Base-by-base conservation (phyloP, 2,329 filamentous ascomycete species). In the Colletotrichum australisinense region DNA sequence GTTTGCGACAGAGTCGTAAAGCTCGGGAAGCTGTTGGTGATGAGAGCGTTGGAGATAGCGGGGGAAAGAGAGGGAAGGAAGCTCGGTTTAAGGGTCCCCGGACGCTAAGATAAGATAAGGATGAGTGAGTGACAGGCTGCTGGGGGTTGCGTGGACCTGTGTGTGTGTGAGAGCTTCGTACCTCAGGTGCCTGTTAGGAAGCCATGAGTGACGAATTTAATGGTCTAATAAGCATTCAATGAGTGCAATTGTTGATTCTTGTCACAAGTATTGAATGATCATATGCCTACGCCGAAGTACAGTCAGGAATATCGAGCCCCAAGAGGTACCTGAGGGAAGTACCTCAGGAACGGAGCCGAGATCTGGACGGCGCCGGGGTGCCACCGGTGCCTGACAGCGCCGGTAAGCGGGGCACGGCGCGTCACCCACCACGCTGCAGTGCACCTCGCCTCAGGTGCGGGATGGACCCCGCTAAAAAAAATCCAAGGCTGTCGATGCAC, bases 61-160 rank as follows among this genome's bases (percentile, higher is more conserved):
- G 53, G 70, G 60, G 66, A 56, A 38, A 42, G 62, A 49, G 57
- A 42, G 55, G 60, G 42, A 46, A 49, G 55, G 42, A 46, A 49
- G 57, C 46, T 68, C 28, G 28, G 57, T 30, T 26, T 35, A 69
- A 73, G 67, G 70, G 66, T 73, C 70, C 55, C 22, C 53, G 42
- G 67, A 55, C 42, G 70, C 60, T 70, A 65, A 70, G 66, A 72
- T 69, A 72, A 70, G 70, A 73, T 73, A 70, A 55, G 35, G 26
- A 26, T 26, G 26, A 22, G 4, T 1, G 19, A 24, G 11, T 6
- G 28, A 28, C 30, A 49, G 56, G 57, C 66, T 49, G 12, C 66
- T 56, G 22, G 19, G 12, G 30, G 38, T 49, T 49, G 42, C 42
- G 42, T 49, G 42, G 42, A 49, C 42, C 42, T 46, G 42, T 5